Evolutionary conservation across 768 basidiomycete species (phyloP), one percentile per base, ranked within the genome.

Genomic region (Atractiella rhizophila): DNA sequence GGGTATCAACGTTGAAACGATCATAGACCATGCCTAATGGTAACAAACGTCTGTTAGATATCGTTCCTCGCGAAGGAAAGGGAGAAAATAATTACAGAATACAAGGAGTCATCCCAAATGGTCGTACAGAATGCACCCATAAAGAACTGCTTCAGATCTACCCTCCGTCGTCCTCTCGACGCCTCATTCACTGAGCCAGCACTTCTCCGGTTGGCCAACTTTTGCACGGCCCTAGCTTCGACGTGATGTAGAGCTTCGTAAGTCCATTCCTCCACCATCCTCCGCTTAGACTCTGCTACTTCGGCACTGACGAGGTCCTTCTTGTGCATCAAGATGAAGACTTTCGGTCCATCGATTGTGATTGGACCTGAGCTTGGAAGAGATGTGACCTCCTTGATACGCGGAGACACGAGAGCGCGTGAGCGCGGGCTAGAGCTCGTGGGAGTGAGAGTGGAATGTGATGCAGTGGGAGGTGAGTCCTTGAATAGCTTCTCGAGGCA

Each of bases 31-130:
- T 16, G 91, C 91, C 88, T 96, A 43, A 5, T 0, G 13, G 23
- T 32, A 23, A n/a, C 31, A 10, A 44, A 32, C 8, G 23, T 24
- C 25, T 4, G 29, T 25, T 15, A 25, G 11, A 8, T 24, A 2
- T 19, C 29, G 26, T 8, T 11, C 27, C 2, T 19, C 29, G n/a
- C n/a, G 34, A 35, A 20, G 34, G 29, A 30, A 10, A 23, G 10
- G 15, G 27, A 30, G 40, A n/a, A 30, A 40, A 24, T 30, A 50
- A 43, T 21, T 30, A 50, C 45, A 28, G 34, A 32, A 39, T 96
- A 98, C 35, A 98, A 62, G 50, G 77, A 83, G 60, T 98, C 88
- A 56, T 98, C 85, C 60, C 83, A 91, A 49, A 98, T 98, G 55
- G 77, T 85, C 15, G 91, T 96, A 20, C 77, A 80, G 50, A 85